Base-by-base conservation (phyloP, 352 stramenopile species). In the Plasmopara viticola region DNA sequence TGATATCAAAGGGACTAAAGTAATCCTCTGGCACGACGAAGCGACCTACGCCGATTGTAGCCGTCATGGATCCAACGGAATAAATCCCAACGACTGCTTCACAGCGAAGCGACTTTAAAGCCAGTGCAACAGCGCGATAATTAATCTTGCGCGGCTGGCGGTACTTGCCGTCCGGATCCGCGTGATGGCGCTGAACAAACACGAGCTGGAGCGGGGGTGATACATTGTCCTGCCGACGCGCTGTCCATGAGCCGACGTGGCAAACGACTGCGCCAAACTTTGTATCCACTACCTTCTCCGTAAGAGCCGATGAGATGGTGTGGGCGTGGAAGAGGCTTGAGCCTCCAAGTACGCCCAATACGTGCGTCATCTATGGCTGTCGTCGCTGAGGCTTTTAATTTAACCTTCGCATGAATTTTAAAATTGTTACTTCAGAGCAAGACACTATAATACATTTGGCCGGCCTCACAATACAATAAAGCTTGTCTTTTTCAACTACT, bases 1-100 rank as follows among this genome's bases (percentile, higher is more conserved):
- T 60, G 52, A 92, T 87, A 62, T 92, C 70, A 48, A 90, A 93
- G 15, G 84, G 84, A 48, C 87, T 94, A 56, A 94, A 95, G 57
- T 83, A 95, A 67, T 95, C 86, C 29, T 95, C 77, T 0, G 84
- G 84, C 48, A 95, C 74, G 17, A 93, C 72, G 37, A 90, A 65
- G 13, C 72, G 68, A 20, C 42, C 54, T 20, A 66, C 42, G 25
- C 33, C 35, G 28, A 73, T 56, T 10, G 40, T 66, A 20, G 35
- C 31, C 13, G 64, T 79, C 82, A 95, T 90, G 49, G 86, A 95
- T 7, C 86, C 86, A 18, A 95, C 86, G 45, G 84, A 94, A 71
- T 92, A 95, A 48, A 94, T 70, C 43, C 84, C 86, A 12, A 95
- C 51, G 14, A 94, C 80, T 29, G 75, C 78, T 31, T 84, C 71